Base-by-base conservation (phyloP, 805 yeast genomes). In the Saccharomycopsis microspora region DNA sequence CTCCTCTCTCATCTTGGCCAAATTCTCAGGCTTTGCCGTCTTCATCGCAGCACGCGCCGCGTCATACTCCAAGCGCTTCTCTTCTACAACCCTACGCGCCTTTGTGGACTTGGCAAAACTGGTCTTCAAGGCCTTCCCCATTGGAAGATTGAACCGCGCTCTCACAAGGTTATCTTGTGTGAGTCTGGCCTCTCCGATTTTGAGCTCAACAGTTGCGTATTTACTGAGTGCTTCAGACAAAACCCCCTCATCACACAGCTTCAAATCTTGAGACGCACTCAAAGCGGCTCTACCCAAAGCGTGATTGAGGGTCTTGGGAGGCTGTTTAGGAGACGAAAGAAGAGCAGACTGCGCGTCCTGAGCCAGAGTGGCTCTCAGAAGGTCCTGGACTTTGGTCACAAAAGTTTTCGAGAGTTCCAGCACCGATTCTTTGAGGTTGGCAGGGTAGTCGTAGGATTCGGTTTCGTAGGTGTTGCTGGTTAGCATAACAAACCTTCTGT, bases 391-490 rank as follows among this genome's bases (percentile, higher is more conserved):
- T 56, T 85, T 76, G 47, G 72, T 69, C 45, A 80, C 70, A 51
- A 85, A 71, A 54, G 73, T 74, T 64, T 79, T 79, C 45, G 87
- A 80, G 50, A 84, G 73, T 53, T 82, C 89, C 44, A 73, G 71
- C 54, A 85, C 75, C n/a, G 88, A 78, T 60, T 86, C 95, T 57
- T 73, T 79, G 47, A 80, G 68, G 57, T 81, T 80, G 47, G 78
- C 75, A 6, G 95, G 95, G 62, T 85, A 85, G 64, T 85, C 95
- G 64, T 85, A 86, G 44, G 83, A 74, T 64, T 85, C 95, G 55
- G 68, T 74, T 58, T 82, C 89, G 64, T 82, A 85, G 37, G 68
- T 64, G 11, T 67, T 56, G 27, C 52, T 49, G 43, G 19, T 32
- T 8, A 34, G n/a, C n/a, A n/a, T 34, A 9, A 34, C 10, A 9